Base-by-base conservation (phyloP, 2,329 filamentous ascomycete species). In the Lithohypha guttulata region DNA sequence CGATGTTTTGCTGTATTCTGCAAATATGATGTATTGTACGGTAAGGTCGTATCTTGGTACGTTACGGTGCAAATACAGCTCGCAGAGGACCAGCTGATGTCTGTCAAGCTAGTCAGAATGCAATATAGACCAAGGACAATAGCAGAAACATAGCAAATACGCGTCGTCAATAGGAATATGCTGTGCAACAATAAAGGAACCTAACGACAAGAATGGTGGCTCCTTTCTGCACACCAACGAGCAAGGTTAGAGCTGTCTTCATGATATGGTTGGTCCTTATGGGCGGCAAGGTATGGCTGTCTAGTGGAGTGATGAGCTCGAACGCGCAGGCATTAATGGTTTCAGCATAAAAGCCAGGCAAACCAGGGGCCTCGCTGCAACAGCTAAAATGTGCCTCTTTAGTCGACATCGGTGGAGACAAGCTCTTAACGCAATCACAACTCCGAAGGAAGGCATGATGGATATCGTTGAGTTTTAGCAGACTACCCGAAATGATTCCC, bases 211-310 rank as follows among this genome's bases (percentile, higher is more conserved):
- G 27, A 30, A 37, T 21, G 35, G 30, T 17, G 29, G 26, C 26
- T 39, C 35, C 14, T 21, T 31, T 7, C 11, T 13, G 25, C 20
- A 30, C 34, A 38, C 40, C 40, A 42, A 42, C 40, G 29, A 32
- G 40, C 21, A 28, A 42, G 21, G 33, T 42, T 20, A 42, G 23
- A 26, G 17, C 20, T 29, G 23, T 27, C 26, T 38, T 42, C 34
- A 34, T 21, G 34, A 38, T 18, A 27, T 42, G 34, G 40, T 42
- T 42, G 40, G 40, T 22, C 39, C 14, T 17, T 22, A 19, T 20
- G 19, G 27, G 35, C 34, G 40, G 35, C 28, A 42, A 38, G 28
- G 13, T 25, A 42, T 10, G 19, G 19, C 34, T 26, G 11, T 14
- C 19, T 13, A 41, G 33, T 34, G 32, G 25, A 31, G 32, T 31